phyloP scores from a whole-genome alignment of 2,329 filamentous ascomycete species.

The Beauveria australis region DNA sequence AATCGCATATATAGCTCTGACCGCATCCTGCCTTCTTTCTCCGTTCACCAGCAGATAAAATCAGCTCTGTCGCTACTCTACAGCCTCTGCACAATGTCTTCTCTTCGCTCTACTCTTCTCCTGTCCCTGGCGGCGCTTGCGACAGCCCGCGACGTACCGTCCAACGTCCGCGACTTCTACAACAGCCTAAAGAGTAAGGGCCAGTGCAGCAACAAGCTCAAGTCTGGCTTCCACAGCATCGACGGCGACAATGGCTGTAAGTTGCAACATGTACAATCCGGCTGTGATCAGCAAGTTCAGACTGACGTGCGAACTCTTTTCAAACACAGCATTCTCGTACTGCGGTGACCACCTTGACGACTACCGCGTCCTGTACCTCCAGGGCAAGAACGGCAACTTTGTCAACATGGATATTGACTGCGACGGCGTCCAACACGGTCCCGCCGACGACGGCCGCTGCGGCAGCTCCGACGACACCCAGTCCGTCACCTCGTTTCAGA shows the following conservation, averaged over 20 bases:
- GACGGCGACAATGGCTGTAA: conserved; percentile 29
- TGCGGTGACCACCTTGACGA: conserved; percentile 36
- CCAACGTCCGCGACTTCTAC: conserved; percentile 33
- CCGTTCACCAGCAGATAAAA: neutral
- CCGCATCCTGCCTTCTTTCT: no score
- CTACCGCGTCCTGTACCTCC: conserved; percentile 39
- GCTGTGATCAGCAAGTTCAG: no score
- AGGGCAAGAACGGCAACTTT: conserved; percentile 32
- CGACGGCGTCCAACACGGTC: conserved; percentile 38
- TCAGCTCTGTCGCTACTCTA: neutral
- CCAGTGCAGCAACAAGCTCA: conserved; percentile 29
- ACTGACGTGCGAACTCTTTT: neutral
- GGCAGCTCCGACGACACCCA: conserved; percentile 35
- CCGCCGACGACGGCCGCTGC: conserved; percentile 37
- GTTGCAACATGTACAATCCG: neutral
- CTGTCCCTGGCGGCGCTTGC: conserved; percentile 17
- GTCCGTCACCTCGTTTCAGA: conserved; percentile 38
- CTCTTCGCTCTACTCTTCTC: conserved; percentile 17
- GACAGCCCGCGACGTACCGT: conserved; percentile 28
- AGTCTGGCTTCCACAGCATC: conserved; percentile 32
- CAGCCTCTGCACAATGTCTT: conserved; percentile 1
- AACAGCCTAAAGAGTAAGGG: conserved; percentile 29
- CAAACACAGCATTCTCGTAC: conserved; percentile 21
- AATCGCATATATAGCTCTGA: no score
- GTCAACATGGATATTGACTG: conserved; percentile 53